Evolutionary conservation across 495 filamentous ascomycete species (phyloP).

Genomic region (Daldinia bambusicola): DNA sequence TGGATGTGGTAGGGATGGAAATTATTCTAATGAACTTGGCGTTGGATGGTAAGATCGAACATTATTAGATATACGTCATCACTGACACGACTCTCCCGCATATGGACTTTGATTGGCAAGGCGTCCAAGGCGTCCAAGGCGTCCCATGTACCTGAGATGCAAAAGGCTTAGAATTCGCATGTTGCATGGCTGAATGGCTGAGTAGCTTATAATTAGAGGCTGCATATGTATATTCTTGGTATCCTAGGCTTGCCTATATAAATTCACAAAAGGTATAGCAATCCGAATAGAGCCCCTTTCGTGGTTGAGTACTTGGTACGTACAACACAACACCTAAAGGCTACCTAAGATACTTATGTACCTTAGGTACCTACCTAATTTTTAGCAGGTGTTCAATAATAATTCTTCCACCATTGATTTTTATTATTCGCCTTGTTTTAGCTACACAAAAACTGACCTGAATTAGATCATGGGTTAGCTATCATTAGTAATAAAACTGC

Average conservation of each 20-base stretch:
- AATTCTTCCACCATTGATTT: too few relatives aligned
- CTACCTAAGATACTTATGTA: too few relatives aligned
- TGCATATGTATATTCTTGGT: conserved; percentile 1
- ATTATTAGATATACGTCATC: conserved; percentile 14
- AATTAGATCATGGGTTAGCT: too few relatives aligned
- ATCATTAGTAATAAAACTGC: too few relatives aligned
- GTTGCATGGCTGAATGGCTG: background rate
- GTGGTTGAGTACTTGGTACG: too few relatives aligned
- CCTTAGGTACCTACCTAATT: too few relatives aligned
- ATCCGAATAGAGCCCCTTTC: too few relatives aligned
- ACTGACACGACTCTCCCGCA: conserved; percentile 1
- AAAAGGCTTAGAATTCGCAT: background rate
- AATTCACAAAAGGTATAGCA: background rate
- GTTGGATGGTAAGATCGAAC: conserved; percentile 9
- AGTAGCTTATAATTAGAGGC: background rate
- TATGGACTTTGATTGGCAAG: conserved; percentile 6
- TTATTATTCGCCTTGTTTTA: too few relatives aligned
- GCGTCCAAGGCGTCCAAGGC: background rate
- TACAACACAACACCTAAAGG: too few relatives aligned
- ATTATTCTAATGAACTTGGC: conserved; percentile 1
- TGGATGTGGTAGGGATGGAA: background rate
- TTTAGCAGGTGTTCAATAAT: too few relatives aligned
- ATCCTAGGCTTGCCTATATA: background rate
- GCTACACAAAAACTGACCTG: too few relatives aligned
- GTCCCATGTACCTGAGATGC: background rate